Evolutionary conservation across 2,329 filamentous ascomycete species (phyloP).

Genomic region (Pyricularia sp.): DNA sequence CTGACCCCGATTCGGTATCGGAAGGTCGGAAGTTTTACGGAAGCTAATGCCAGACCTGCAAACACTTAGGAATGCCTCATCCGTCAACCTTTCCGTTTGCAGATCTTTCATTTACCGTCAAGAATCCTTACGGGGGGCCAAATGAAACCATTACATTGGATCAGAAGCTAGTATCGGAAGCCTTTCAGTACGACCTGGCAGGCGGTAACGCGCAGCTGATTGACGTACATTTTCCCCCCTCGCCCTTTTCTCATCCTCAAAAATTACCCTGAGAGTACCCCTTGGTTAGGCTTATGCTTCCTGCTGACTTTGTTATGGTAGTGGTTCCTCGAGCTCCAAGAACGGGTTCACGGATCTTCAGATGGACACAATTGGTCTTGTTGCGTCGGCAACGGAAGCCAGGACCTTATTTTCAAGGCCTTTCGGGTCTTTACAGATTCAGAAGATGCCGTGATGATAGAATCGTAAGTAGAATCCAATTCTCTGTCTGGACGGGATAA

Average conservation of each 20-base stretch:
- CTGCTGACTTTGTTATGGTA: neutral
- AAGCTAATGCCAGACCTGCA: neutral
- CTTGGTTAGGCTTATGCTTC: neutral
- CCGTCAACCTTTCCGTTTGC: neutral
- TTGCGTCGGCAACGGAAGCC: conserved; percentile 1
- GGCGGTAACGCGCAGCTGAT: neutral
- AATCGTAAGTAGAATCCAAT: neutral
- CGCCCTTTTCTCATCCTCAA: neutral
- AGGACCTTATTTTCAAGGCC: conserved; percentile 2
- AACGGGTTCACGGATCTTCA: neutral
- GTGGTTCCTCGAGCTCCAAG: neutral
- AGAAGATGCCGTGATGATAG: neutral
- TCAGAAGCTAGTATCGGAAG: neutral
- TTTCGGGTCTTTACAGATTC: conserved; percentile 1
- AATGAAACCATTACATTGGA: neutral
- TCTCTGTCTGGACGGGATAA: neutral
- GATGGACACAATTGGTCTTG: neutral
- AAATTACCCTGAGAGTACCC: neutral
- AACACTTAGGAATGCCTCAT: neutral
- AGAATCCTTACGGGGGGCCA: neutral
- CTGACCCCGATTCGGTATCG: neutral
- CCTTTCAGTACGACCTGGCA: neutral
- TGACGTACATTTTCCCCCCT: neutral
- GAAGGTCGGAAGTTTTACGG: neutral
- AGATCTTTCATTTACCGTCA: neutral